Evolutionary conservation across 2,329 filamentous ascomycete species (phyloP).

Genomic region (Scytalidium lignicola): DNA sequence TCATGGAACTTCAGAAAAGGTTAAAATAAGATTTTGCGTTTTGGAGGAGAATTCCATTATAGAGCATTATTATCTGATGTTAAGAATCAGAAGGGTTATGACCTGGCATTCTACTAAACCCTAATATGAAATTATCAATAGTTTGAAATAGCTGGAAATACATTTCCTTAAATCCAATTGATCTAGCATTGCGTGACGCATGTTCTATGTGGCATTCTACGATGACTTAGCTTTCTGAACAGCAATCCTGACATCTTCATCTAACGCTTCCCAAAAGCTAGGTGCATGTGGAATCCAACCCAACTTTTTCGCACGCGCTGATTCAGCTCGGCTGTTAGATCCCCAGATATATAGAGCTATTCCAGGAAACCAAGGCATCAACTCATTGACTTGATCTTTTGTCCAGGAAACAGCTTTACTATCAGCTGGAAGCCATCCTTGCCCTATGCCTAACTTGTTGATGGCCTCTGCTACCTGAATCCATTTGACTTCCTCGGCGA

Average conservation of each 20-base stretch:
- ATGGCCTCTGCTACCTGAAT: conserved; percentile 8
- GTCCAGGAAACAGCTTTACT: conserved; percentile 6
- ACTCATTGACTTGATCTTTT: conserved; percentile 1
- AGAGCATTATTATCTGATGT: too few species aligned
- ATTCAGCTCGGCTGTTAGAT: conserved; percentile 7
- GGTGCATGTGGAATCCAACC: conserved; percentile 8
- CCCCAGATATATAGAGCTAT: conserved; percentile 5
- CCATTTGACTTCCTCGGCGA: conserved; percentile 5
- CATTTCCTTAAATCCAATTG: too few species aligned
- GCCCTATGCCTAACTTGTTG: conserved; percentile 4
- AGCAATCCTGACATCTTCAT: conserved; percentile 7
- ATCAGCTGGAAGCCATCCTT: conserved; percentile 7
- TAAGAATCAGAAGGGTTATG: too few species aligned
- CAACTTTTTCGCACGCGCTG: conserved; percentile 3
- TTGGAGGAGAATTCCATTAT: too few species aligned
- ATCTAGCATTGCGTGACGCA: too few species aligned
- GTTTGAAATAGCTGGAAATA: too few species aligned
- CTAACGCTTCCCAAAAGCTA: conserved; percentile 5
- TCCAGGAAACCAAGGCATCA: background rate
- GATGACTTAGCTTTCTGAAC: background rate
- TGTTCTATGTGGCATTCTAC: background rate
- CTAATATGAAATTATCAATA: too few species aligned
- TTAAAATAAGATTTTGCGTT: too few species aligned
- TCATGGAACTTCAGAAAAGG: too few species aligned
- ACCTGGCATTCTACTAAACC: too few species aligned